phyloP scores from a whole-genome alignment of 441 rosid species.

The Theobroma grandiflorum region DNA sequence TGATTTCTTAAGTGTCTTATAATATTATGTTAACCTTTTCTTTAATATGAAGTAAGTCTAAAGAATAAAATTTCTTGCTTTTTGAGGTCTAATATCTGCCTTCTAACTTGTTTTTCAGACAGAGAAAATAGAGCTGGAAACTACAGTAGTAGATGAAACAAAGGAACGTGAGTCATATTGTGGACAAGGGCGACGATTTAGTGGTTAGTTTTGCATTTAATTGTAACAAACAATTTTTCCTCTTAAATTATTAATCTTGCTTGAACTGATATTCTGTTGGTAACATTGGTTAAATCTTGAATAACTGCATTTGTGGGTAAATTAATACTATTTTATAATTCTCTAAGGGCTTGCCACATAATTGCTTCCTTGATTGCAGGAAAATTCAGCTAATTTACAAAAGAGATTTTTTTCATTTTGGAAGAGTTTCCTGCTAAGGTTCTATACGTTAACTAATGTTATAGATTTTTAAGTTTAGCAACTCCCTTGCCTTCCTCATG shows the following conservation, averaged over 20 bases:
- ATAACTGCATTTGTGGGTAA: neutral
- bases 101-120: constrained; percentile 56
- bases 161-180: constrained; percentile 88
- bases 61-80: neutral
- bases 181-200: constrained; percentile 88
- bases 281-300: constrained; percentile 17
- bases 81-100: constrained; percentile 2
- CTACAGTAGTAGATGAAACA: constrained; percentile 96
- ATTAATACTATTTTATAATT: neutral
- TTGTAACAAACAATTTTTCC: constrained; percentile 19
- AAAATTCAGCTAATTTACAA: neutral
- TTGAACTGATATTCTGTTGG: neutral
- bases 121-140: constrained; percentile 93
- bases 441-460: neutral
- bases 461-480: constrained; percentile 19
- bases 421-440: neutral
- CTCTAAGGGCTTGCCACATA: neutral
- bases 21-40: neutral
- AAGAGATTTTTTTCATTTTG: neutral
- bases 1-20: neutral
- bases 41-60: constrained; percentile 17
- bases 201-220: constrained; percentile 66
- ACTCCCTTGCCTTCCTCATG: constrained; percentile 29
- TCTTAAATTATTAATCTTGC: neutral
- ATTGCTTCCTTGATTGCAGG: neutral